Evolutionary conservation across 2,329 filamentous ascomycete species (phyloP), one percentile per base, ranked within the genome.

Genomic region (Westerdykella sp.): DNA sequence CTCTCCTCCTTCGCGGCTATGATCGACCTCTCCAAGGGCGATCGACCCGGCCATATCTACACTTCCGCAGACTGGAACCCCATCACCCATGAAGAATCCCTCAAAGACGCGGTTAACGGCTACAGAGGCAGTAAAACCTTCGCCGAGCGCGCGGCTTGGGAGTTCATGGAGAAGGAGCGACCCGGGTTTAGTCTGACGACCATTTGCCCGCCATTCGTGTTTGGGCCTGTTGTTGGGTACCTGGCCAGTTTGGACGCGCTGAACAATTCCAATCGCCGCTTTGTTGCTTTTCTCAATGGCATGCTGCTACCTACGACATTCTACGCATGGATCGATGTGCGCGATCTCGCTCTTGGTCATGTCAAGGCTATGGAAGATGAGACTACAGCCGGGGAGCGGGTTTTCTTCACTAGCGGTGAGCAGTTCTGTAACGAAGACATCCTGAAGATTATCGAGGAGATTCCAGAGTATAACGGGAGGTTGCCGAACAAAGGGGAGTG

Each of bases 1-100:
- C 82, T 79, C 0, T 81, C 78, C 2, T 83, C 79, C 3, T 83
- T 83, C 50, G 80, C 79, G 18, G 69, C 79, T 0, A 78, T 84
- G 12, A 54, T 81, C 35, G 72, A 81, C 51, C 34, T 64, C 0
- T 73, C 69, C 55, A 77, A 79, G 48, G 74, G 74, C 31, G 55
- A 53, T 39, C 57, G 61, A 44, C 62, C 66, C 3, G 65, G 60
- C 1, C 65, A 74, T 48, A 71, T 65, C 1, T 78, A 77, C 54
- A 69, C 67, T 0, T 73, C 70, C 32, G 49, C 57, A 1, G 72
- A 77, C 48, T 79, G 76, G 76, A 77, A 76, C 49, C 74, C 74
- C 0, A 60, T 77, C 22, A 77, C 72, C 0, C 66, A 69, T 16
- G 68, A 74, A 38, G 60, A 76, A 43, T 71, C 75, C 0, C 45